These are phyloP conservation scores for Wakefieldia striispora DNA, from an alignment of 768 basidiomycete genomes.

Conservation along the genomic window DNA sequence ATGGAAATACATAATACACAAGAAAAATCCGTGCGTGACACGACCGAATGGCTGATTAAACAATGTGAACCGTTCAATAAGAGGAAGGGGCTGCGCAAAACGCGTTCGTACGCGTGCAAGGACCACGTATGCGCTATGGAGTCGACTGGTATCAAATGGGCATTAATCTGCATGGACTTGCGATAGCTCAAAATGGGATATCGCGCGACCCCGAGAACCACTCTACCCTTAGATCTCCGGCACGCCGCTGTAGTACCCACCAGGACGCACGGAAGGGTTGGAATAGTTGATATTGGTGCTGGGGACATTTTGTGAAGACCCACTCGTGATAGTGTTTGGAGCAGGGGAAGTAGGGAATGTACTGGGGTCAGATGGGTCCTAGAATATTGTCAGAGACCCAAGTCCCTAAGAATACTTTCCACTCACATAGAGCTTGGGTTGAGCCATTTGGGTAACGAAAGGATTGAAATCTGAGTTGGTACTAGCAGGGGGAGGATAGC, in stretches of 20 bases:
- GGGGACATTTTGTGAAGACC: constrained; percentile 6
- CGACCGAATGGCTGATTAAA: too few relatives aligned
- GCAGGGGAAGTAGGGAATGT: constrained; percentile 35
- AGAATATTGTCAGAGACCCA: constrained; percentile 2
- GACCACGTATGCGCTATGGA: not conserved
- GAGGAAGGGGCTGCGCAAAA: not conserved
- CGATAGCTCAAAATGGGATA: not conserved
- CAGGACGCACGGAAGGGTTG: constrained; percentile 4
- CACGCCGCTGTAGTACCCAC: constrained; percentile 23
- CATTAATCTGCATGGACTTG: not conserved
- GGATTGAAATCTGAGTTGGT: constrained; percentile 8
- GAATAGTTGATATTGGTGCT: constrained; percentile 13
- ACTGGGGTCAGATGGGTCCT: constrained; percentile 38
- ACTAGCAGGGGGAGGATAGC: constrained; percentile 1
- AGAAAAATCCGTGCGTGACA: too few relatives aligned
- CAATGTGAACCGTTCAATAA: not conserved
- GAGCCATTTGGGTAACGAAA: constrained; percentile 17
- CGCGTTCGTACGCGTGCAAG: not conserved
- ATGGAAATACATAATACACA: too few relatives aligned
- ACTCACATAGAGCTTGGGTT: constrained; percentile 32
- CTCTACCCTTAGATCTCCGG: constrained; percentile 22
- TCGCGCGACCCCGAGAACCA: too few relatives aligned
- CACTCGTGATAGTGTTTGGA: constrained; percentile 10
- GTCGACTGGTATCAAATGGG: not conserved
- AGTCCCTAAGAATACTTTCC: not conserved